Conservation (phyloP, 495 filamentous ascomycete species). For the Penicillium flavigenum region DNA sequence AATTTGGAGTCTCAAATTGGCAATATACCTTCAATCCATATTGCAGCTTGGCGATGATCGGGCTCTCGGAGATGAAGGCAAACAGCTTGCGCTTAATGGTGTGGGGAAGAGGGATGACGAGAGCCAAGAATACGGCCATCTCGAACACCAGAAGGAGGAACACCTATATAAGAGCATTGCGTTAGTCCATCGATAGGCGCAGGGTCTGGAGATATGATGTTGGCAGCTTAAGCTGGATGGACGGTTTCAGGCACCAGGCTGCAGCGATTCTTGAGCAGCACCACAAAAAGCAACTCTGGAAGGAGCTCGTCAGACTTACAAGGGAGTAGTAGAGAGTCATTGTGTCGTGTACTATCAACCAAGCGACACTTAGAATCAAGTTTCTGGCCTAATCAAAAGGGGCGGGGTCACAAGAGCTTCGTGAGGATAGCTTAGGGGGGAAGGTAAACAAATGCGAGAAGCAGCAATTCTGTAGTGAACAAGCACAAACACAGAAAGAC, state of each 20-base stretch:
- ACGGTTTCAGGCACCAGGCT: conserved; percentile 23
- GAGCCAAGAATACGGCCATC: conserved; percentile 88
- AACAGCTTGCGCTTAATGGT: conserved; percentile 84
- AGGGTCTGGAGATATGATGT: not conserved
- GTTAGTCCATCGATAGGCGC: conserved; percentile 12
- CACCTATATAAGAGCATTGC: conserved; percentile 56
- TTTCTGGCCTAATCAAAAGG: conserved; percentile 23
- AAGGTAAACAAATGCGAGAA: conserved; percentile 22
- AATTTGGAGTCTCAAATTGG: not conserved
- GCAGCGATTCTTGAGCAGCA: conserved; percentile 12
- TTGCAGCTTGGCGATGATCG: conserved; percentile 73
- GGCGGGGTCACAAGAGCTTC: conserved; percentile 22
- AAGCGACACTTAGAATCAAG: conserved; percentile 12
- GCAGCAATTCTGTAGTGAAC: not conserved
- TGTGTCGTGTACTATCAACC: conserved; percentile 36
- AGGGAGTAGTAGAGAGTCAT: conserved; percentile 99
- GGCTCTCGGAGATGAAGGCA: conserved; percentile 88
- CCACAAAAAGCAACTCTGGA: not conserved
- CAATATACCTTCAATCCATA: conserved; percentile 70
- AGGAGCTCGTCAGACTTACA: conserved; percentile 56
- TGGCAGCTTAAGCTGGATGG: conserved; percentile 11
- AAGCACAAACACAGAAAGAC: not conserved
- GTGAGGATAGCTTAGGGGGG: conserved; percentile 16
- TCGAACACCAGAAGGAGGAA: conserved; percentile 89
- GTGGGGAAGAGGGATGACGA: conserved; percentile 91